Evolutionary conservation across 225 moss, liverwort and hornwort species (phyloP).

Genomic region (Antitrichia curtipendula): DNA sequence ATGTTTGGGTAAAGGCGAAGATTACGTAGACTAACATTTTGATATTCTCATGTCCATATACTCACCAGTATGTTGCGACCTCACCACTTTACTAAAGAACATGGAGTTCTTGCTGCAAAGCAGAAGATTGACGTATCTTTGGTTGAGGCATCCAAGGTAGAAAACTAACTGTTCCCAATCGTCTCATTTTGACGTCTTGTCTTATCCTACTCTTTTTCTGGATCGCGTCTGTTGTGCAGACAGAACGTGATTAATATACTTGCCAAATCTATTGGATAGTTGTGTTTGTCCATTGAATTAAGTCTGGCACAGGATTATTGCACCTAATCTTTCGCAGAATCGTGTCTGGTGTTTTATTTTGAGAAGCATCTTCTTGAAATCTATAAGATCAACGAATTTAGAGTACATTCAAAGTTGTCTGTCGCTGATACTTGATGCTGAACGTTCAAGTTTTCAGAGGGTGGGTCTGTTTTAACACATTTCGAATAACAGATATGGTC

Average conservation of each 20-base stretch:
- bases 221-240: not conserved
- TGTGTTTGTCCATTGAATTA: not conserved
- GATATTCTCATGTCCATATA: slow-evolving; percentile 21
- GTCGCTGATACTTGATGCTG: not conserved
- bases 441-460: not conserved
- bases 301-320: not conserved
- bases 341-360: not conserved
- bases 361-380: not conserved
- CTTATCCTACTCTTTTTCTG: not conserved
- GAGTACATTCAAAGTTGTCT: not conserved
- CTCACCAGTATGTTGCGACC: slow-evolving; percentile 90
- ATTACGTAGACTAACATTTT: slow-evolving; percentile 9
- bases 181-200: not conserved
- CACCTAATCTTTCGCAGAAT: not conserved
- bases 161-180: not conserved
- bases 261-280: not conserved
- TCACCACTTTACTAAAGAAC: slow-evolving; percentile 96
- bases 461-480: not conserved
- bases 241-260: not conserved
- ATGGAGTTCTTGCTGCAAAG: slow-evolving; percentile 86
- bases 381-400: not conserved
- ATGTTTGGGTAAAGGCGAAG: not conserved
- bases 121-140: slow-evolving; percentile 85
- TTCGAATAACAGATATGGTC: slow-evolving; percentile 69
- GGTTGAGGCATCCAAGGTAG: slow-evolving; percentile 98